These are phyloP conservation scores for Chondrus crispus DNA, from an alignment of 23 red algal genomes.

Conservation along the genomic window DNA sequence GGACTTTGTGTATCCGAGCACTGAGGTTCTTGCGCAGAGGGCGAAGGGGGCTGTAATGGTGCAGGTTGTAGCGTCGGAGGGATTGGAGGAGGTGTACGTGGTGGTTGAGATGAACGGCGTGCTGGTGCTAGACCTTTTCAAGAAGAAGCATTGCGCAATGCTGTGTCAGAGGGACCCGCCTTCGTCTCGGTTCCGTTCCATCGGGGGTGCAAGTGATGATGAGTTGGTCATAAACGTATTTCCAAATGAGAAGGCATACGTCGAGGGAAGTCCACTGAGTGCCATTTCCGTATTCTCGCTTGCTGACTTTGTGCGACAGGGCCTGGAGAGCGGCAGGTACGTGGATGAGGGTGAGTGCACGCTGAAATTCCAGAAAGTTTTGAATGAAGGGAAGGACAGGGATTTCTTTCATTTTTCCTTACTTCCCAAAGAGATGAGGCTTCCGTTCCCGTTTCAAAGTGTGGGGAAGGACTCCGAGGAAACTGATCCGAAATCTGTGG, in stretches of 20 bases:
- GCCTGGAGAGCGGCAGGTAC: background rate
- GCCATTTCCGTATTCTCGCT: background rate
- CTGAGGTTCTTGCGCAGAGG: background rate
- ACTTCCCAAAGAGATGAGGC: slow-evolving; percentile 8
- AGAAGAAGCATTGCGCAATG: background rate
- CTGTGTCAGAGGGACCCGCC: background rate
- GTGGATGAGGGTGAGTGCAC: background rate
- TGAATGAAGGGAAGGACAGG: background rate
- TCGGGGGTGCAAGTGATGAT: background rate
- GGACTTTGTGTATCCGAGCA: slow-evolving; percentile 19
- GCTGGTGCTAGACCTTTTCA: background rate
- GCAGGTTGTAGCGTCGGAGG: background rate
- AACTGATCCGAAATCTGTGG: background rate
- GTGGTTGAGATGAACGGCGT: background rate
- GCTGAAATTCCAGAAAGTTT: background rate
- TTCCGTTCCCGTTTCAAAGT: background rate
- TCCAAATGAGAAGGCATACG: background rate
- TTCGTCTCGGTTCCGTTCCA: background rate
- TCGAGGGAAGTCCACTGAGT: background rate
- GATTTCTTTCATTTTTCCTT: slow-evolving; percentile 32
- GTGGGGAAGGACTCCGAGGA: background rate
- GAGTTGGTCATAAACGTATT: background rate
- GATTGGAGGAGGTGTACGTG: background rate
- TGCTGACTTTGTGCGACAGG: background rate
- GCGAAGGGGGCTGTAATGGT: slow-evolving; percentile 51